Conservation (phyloP, 805 yeast species). For the Saccharomyces jurei region DNA sequence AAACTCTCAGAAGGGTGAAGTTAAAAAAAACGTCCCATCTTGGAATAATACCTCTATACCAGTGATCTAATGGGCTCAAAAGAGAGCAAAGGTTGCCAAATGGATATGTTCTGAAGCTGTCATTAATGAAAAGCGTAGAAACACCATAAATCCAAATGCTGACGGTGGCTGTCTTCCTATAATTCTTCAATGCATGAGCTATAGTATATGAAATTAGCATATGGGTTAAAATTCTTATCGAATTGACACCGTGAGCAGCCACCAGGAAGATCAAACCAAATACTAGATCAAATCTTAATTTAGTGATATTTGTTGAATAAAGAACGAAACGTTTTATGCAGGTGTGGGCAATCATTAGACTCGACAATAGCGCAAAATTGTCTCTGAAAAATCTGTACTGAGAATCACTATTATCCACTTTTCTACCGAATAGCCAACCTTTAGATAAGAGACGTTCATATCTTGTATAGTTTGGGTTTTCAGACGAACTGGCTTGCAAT, state of each 20-base stretch:
- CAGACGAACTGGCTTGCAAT: conserved; percentile 66
- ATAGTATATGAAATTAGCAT: conserved; percentile 41
- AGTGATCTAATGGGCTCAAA: conserved; percentile 49
- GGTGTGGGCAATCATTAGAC: conserved; percentile 48
- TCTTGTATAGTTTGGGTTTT: conserved; percentile 62
- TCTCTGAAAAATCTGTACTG: conserved; percentile 86
- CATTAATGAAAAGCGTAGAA: conserved; percentile 71
- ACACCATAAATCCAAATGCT: conserved; percentile 74
- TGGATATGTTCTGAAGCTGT: conserved; percentile 47
- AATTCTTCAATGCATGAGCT: conserved; percentile 18
- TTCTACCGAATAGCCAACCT: conserved; percentile 89
- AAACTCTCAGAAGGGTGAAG: conserved; percentile 74
- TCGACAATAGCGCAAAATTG: conserved; percentile 58
- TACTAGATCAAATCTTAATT: conserved; percentile 59
- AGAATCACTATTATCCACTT: conserved; percentile 84
- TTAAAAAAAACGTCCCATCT: conserved; percentile 97
- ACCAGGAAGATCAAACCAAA: conserved; percentile 64
- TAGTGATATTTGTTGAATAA: conserved; percentile 26
- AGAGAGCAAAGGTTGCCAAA: conserved; percentile 36
- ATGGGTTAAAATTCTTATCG: conserved; percentile 53
- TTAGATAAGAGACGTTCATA: conserved; percentile 54
- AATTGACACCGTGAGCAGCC: conserved; percentile 75
- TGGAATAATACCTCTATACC: conserved; percentile 65
- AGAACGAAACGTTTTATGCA: conserved; percentile 35
- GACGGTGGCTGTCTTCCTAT: conserved; percentile 34